Evolutionary conservation across 495 filamentous ascomycete genomes (phyloP).

Genomic region (Penicillium daleae): DNA sequence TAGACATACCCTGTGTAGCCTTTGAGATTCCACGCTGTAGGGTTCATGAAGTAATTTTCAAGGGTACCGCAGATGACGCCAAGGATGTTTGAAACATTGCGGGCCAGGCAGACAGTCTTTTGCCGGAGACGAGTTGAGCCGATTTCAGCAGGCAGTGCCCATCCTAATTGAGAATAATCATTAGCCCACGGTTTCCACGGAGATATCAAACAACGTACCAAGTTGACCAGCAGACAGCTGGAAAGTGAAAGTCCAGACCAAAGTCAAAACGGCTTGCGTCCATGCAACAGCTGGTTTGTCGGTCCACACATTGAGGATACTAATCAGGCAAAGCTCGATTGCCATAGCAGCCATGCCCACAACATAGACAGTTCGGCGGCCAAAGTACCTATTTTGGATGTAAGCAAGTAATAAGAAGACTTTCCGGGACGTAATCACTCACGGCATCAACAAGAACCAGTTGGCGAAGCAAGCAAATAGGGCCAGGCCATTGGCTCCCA

Average conservation of each 20-base stretch:
- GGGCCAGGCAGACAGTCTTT: not conserved
- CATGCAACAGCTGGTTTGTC: not conserved
- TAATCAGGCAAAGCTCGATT: not conserved
- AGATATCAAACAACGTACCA: not conserved
- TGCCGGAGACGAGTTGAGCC: not conserved
- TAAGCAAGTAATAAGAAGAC: not conserved
- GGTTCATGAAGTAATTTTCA: conserved; percentile 2
- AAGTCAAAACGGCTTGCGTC: not conserved
- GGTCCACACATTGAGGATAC: not conserved
- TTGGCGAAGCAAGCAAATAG: not conserved
- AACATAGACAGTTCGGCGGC: not conserved
- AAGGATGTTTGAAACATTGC: not conserved
- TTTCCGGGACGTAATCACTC: not conserved
- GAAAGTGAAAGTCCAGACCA: conserved; percentile 1
- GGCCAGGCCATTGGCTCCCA: not conserved
- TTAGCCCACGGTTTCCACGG: not conserved
- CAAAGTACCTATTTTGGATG: not conserved
- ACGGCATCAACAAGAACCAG: conserved; percentile 3
- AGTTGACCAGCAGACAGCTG: conserved; percentile 1
- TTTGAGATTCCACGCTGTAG: not conserved
- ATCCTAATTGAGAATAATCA: not conserved
- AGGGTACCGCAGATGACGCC: not conserved
- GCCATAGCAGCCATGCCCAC: not conserved
- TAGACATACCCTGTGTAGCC: not conserved
- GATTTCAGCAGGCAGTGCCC: not conserved